Evolutionary conservation across 192 early-diverging fungal genomes (phyloP), one percentile per base, ranked within the genome.

Genomic region (Thamnidium elegans): DNA sequence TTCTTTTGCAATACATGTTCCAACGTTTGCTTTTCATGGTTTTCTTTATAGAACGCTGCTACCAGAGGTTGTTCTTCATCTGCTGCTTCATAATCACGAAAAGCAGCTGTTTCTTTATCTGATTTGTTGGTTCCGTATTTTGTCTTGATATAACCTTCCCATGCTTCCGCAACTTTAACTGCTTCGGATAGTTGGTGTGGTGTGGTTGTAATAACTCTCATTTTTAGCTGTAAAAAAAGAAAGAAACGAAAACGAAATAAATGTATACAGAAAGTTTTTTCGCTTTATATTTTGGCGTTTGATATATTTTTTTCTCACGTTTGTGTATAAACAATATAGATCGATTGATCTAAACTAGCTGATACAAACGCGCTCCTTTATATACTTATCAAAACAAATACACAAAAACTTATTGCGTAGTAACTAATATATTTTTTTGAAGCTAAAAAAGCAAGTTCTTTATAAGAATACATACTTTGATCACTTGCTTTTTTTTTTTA

Each of bases 21-120:
- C 14, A 79, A 39, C 10, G 77, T 72, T 60, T 79, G 77, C 9
- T 76, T 75, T 32, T 62, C 66, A 54, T 79, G 77, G 39, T 79
- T 71, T 47, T 76, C 70, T 31, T 64, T 47, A 43, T 79, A 79
- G 17, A 79, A 72, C 4, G 59, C 58, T 8, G 60, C 30, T 2
- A 75, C 62, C 0, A 55, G 62, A 2, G 63, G 36, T 13, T 69
- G 60, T 15, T 66, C 43, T 23, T 54, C 46, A 7, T 63, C 10
- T 9, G 71, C 71, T 8, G 44, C 26, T 30, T 55, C 20, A 17
- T 72, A 72, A 31, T 67, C 61, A 48, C 71, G 52, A 44, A 68
- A 72, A 3, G 51, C 23, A 1, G 34, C n/a, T 9, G 39, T 34
- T 13, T 55, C 46, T 59, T 73, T 50, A n/a, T 55, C 43, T 39